Conservation (phyloP, 768 basidiomycete species). For the Tylopilus felleus region DNA sequence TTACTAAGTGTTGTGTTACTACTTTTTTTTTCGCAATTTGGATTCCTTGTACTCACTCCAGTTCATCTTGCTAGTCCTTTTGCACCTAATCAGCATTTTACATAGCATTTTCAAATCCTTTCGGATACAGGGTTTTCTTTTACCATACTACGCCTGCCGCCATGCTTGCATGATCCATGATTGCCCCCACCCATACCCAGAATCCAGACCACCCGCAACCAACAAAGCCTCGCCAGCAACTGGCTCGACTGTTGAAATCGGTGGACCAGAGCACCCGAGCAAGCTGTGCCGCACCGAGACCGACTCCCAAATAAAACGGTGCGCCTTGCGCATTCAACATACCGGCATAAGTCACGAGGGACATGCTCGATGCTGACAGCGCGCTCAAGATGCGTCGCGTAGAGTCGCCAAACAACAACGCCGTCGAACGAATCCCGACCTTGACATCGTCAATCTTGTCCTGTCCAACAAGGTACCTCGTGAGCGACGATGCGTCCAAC, state of each 20-base stretch:
- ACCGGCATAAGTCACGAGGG: slow-evolving; percentile 75
- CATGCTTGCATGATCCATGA: slow-evolving; percentile 57
- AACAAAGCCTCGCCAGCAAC: slow-evolving; percentile 89
- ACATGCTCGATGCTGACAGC: slow-evolving; percentile 71
- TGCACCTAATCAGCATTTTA: neutral
- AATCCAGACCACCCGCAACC: slow-evolving; percentile 88
- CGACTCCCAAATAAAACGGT: slow-evolving; percentile 77
- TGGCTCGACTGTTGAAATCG: slow-evolving; percentile 68
- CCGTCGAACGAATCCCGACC: slow-evolving; percentile 91
- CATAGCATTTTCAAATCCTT: neutral
- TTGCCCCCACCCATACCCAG: slow-evolving; percentile 80
- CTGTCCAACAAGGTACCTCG: slow-evolving; percentile 36
- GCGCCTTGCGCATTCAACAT: slow-evolving; percentile 72
- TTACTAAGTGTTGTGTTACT: too few species aligned
- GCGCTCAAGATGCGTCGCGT: slow-evolving; percentile 73
- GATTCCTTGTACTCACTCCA: neutral
- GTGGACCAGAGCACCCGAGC: slow-evolving; percentile 71
- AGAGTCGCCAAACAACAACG: slow-evolving; percentile 79
- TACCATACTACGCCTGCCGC: slow-evolving; percentile 6
- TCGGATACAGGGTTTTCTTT: neutral
- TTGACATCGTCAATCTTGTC: slow-evolving; percentile 90
- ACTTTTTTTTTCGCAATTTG: neutral
- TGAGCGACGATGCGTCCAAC: neutral
- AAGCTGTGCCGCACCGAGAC: slow-evolving; percentile 72
- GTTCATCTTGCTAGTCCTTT: neutral